A percentile compares a stretch with the other conserved stretches of the same genome.
Conservation (phyloP, 2,329 filamentous ascomycete species). For the Fusarium sp. region DNA sequence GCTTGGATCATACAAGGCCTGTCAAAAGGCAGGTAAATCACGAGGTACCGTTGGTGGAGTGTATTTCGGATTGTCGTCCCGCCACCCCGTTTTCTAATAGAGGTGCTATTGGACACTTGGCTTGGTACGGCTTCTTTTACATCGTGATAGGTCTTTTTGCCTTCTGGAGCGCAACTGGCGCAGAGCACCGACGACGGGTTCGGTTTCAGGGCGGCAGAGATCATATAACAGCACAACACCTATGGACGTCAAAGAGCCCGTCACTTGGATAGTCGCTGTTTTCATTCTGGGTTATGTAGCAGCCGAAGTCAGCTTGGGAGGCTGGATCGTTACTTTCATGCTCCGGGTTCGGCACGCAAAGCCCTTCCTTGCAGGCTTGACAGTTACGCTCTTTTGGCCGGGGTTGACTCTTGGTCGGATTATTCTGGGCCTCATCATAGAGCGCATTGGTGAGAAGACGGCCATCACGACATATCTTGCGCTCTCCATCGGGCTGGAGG, state of each 20-base stretch:
- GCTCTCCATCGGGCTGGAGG: slow-evolving; percentile 68
- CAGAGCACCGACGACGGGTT: slow-evolving; percentile 56
- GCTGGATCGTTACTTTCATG: slow-evolving; percentile 91
- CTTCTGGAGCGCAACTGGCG: slow-evolving; percentile 72
- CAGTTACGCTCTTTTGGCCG: slow-evolving; percentile 84
- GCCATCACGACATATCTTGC: slow-evolving; percentile 71
- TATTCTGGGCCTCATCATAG: slow-evolving; percentile 78
- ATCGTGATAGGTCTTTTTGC: slow-evolving; percentile 71
- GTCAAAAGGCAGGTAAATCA: not conserved
- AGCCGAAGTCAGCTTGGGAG: slow-evolving; percentile 75
- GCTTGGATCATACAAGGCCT: too few species aligned
- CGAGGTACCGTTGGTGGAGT: not conserved
- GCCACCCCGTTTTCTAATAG: slow-evolving; percentile 51
- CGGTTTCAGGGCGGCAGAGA: slow-evolving; percentile 46
- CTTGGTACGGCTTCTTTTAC: slow-evolving; percentile 81
- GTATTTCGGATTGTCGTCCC: slow-evolving; percentile 1
- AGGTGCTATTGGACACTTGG: slow-evolving; percentile 66
- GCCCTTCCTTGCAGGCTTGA: slow-evolving; percentile 77
- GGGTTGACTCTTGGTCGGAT: slow-evolving; percentile 80
- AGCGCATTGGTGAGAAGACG: slow-evolving; percentile 74
- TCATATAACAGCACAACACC: slow-evolving; percentile 57
- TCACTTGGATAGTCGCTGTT: slow-evolving; percentile 76
- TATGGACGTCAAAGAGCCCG: slow-evolving; percentile 56
- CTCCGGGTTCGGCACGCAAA: slow-evolving; percentile 75
- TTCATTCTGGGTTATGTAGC: slow-evolving; percentile 85